Base-by-base conservation (phyloP, 805 yeast genomes). In the Wickerhamiella brachini region DNA sequence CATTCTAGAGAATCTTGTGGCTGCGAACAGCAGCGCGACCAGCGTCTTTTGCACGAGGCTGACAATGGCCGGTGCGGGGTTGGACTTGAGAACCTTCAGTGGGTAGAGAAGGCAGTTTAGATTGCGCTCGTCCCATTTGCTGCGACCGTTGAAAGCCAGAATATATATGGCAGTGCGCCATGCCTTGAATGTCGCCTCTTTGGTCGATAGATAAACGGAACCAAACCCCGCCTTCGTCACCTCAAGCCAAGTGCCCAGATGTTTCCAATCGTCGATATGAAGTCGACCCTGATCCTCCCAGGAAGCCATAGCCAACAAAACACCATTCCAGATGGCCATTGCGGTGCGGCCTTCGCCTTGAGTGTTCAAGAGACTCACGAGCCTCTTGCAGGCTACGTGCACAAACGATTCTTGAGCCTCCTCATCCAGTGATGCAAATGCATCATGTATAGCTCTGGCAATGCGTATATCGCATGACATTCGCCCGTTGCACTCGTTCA, bases 181-280 rank as follows among this genome's bases (percentile, higher is more conserved):
- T 7, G 54, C 54, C 17, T 21, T 18, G 17, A 45, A 29, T 4
- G 52, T 37, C 2, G 54, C 51, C 15, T 51, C 54, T 18, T 48
- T 44, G 23, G 48, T 29, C 13, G 44, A 31, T 23, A 34, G 46
- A 48, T 23, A 47, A 12, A 42, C 39, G 21, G 51, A 50, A 12
- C 21, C 9, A 24, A 56, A 49, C 1, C 53, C 57, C 6, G 31
- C 23, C 1, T 52, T 49, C 22, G 49, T 49, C 10, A 55, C 48
- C 17, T 56, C 58, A 3, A 55, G 44, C 58, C 57, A 55, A 13
- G 18, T n/a, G 18, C 47, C 48, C 9, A 56, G 44, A 22, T 39
- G 24, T 5, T 49, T 47, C 56, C 56, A 53, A 3, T 26, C 47
- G 24, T 18, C 24, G 7, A 21, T 21, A 41, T 21, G 24, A 4